Percentiles rank a stretch among this genome's conserved stretches.
phyloP scores from a whole-genome alignment of 129 eudicot species.

The Tagetes erecta region DNA sequence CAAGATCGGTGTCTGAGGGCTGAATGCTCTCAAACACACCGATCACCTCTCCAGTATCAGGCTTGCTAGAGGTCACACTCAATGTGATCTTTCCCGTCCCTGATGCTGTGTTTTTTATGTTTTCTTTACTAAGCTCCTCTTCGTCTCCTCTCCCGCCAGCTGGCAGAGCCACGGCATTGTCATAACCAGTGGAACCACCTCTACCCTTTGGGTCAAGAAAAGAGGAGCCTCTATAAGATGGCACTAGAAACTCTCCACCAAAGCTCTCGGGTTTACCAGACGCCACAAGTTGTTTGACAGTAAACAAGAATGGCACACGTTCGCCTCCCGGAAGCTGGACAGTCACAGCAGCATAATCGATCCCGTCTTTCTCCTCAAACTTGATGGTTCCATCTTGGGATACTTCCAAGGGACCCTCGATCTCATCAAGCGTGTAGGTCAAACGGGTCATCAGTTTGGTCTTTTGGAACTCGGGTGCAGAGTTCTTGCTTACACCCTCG shows the following conservation, averaged over 20 bases:
- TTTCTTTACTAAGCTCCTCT: constrained; percentile 86
- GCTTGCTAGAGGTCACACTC: constrained; percentile 72
- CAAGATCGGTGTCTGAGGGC: constrained; percentile 96
- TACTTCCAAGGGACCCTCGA: constrained; percentile 88
- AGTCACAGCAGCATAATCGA: constrained; percentile 92
- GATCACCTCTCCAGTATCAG: constrained; percentile 90
- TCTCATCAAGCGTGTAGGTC: constrained; percentile 92
- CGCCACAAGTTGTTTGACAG: constrained; percentile 79
- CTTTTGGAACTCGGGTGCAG: constrained; percentile 84
- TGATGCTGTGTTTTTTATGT: constrained; percentile 64
- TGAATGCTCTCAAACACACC: constrained; percentile 91
- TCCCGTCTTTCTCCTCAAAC: constrained; percentile 92
- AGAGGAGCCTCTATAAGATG: constrained; percentile 87
- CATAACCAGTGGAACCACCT: constrained; percentile 98
- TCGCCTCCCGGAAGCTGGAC: constrained; percentile 98
- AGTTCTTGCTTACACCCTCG: constrained; percentile 72
- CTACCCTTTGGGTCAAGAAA: constrained; percentile 98
- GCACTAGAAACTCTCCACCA: constrained; percentile 76
- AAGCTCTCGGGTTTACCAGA: constrained; percentile 81
- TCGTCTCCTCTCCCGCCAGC: constrained; percentile 98
- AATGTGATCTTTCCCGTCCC: constrained; percentile 75
- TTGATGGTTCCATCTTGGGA: constrained; percentile 67
- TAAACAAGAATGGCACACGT: constrained; percentile 87
- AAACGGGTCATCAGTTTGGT: constrained; percentile 95
- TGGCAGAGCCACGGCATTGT: constrained; percentile 93